phyloP scores from a whole-genome alignment of 2,329 filamentous ascomycete species.

The Curvularia lunata region DNA sequence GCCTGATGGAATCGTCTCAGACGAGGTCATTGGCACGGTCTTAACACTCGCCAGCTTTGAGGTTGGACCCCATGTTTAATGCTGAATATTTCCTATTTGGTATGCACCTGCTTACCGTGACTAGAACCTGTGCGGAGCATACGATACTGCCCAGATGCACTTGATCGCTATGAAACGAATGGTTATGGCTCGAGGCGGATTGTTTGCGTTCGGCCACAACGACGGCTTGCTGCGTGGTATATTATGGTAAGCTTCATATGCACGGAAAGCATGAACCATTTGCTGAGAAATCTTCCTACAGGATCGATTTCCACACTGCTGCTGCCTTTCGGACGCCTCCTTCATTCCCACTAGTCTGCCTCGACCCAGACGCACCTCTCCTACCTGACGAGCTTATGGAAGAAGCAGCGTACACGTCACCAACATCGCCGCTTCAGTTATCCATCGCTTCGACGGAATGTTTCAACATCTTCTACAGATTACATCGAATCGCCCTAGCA shows the following conservation, averaged over 20 bases:
- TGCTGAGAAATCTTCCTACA: slow-evolving; percentile 8
- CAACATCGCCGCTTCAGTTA: slow-evolving; percentile 32
- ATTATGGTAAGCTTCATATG: slow-evolving; percentile 23
- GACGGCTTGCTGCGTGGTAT: slow-evolving; percentile 34
- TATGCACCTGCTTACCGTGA: not conserved
- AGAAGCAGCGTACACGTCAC: slow-evolving; percentile 30
- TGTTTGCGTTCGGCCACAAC: slow-evolving; percentile 33
- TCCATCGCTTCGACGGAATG: slow-evolving; percentile 27
- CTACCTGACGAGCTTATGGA: slow-evolving; percentile 29
- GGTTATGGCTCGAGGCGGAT: slow-evolving; percentile 30
- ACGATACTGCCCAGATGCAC: slow-evolving; percentile 29
- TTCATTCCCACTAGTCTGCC: slow-evolving; percentile 24
- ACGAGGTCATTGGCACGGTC: slow-evolving; percentile 34
- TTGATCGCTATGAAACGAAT: slow-evolving; percentile 30
- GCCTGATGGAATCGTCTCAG: slow-evolving; percentile 24
- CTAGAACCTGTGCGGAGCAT: slow-evolving; percentile 35
- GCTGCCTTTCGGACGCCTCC: slow-evolving; percentile 28
- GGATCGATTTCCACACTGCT: slow-evolving; percentile 38
- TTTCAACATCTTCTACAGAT: slow-evolving; percentile 37
- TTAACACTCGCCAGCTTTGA: slow-evolving; percentile 36
- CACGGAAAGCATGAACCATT: not conserved
- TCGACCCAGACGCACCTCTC: slow-evolving; percentile 25
- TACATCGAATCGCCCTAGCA: slow-evolving; percentile 34
- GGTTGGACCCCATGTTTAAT: slow-evolving; percentile 11
- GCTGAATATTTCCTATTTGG: not conserved